These are phyloP conservation scores for Calonectria honghensis DNA, from an alignment of 2,329 filamentous ascomycete species.

Conservation along the genomic window DNA sequence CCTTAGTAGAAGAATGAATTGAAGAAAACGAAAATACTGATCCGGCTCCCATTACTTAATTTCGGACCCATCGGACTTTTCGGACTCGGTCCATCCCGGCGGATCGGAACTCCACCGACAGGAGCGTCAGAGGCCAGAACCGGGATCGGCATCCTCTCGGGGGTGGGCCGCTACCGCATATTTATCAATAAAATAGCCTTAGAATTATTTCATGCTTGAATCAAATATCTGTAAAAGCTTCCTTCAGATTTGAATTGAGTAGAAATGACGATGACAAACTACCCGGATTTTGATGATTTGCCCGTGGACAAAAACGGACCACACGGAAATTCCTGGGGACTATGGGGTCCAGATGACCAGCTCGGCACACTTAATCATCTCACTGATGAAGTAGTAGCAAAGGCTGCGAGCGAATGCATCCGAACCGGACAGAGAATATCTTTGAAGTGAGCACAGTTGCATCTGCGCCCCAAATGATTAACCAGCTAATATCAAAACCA, in stretches of 20 bases:
- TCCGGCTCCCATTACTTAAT: not conserved
- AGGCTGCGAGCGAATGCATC: slow-evolving; percentile 25
- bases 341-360: slow-evolving; percentile 67
- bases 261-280: not conserved
- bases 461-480: not conserved
- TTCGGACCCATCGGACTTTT: not conserved
- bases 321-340: slow-evolving; percentile 70
- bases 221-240: not conserved
- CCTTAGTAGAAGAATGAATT: no score
- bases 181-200: not conserved
- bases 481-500: not conserved
- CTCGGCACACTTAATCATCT: slow-evolving; percentile 70
- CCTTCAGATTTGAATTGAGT: not conserved
- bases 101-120: not conserved
- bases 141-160: not conserved
- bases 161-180: not conserved
- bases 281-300: slow-evolving; percentile 60
- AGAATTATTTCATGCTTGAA: not conserved
- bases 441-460: slow-evolving; percentile 35
- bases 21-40: not conserved
- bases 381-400: slow-evolving; percentile 53
- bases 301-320: slow-evolving; percentile 66
- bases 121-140: not conserved
- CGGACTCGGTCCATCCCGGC: not conserved
- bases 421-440: slow-evolving; percentile 36